Evolutionary conservation across 2,329 filamentous ascomycete genomes (phyloP), one percentile per base, ranked within the genome.

Genomic region (Xylariaceae sp.): DNA sequence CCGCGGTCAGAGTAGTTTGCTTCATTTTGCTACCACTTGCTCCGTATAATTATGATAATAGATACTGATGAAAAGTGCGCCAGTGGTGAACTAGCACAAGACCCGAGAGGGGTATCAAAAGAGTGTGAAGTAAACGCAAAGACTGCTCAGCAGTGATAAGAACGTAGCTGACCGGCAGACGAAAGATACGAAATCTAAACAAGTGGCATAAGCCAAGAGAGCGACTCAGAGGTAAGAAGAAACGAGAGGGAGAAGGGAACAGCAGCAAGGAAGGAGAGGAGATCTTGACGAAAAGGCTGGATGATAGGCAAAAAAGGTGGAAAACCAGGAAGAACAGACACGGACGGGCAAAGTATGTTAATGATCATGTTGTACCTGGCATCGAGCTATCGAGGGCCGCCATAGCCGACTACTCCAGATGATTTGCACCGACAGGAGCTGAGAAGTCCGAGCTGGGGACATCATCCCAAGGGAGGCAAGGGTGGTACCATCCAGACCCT

Each of bases 11-110:
- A 32, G 39, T 29, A 19, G 43, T 40, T n/a, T 48, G 46, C 31
- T 37, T 50, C 50, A 52, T 51, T 17, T 48, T 50, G 16, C 17
- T 13, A 19, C 26, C 9, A 16, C 4, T 12, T 17, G 12, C n/a
- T 37, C 26, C 13, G 19, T 32, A 4, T 8, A 8, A 17, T 15
- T 32, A 32, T 13, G 7, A 17, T 32, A 15, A 17, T n/a, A n/a
- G 9, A 29, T 32, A n/a, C 16, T 13, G 22, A 11, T 32, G 8
- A 7, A n/a, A 32, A 32, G 6, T 15, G 13, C 8, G 16, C 13
- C 30, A 32, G 16, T n/a, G 15, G 30, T 32, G 16, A 7, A n/a
- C 13, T 8, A 32, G 30, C 30, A 6, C 8, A 8, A 6, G 13
- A 12, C 33, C 8, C 3, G 33, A 33, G 9, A 6, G 7, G 38